Conservation (phyloP, 805 yeast species). For the Isabelozyma gotoi region DNA sequence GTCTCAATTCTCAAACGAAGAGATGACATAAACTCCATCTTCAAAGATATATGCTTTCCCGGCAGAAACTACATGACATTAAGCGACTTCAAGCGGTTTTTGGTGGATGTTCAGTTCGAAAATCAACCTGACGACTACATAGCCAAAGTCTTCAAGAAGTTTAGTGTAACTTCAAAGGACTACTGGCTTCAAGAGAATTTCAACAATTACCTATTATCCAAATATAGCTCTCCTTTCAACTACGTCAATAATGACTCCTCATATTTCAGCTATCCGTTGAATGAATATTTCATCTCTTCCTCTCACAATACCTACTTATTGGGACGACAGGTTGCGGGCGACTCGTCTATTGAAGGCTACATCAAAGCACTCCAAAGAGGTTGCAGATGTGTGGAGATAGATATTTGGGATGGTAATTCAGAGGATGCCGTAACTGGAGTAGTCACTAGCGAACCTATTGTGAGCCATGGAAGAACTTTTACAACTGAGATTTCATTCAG, state of each 20-base stretch:
- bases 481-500: conserved; percentile 70
- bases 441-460: conserved; percentile 63
- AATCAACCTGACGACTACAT: conserved; percentile 22
- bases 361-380: conserved; percentile 85
- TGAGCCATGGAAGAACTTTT: conserved; percentile 85
- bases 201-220: conserved; percentile 36
- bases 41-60: conserved; percentile 14
- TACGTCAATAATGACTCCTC: conserved; percentile 7
- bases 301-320: conserved; percentile 91
- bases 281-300: conserved; percentile 85
- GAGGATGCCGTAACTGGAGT: conserved; percentile 27
- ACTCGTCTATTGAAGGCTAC: conserved; percentile 87
- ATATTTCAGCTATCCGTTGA: conserved; percentile 56
- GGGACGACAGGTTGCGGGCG: conserved; percentile 87
- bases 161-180: conserved; percentile 16
- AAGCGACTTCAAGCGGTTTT: conserved; percentile 35
- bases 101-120: conserved; percentile 51
- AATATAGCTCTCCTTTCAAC: conserved; percentile 18
- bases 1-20: conserved; percentile 67
- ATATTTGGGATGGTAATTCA: conserved; percentile 80
- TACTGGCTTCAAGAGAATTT: conserved; percentile 27
- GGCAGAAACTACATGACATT: conserved; percentile 18
- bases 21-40: conserved; percentile 53
- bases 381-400: conserved; percentile 92
- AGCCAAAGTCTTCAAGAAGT: conserved; percentile 27